Percentiles rank a stretch among this genome's conserved stretches.
These are phyloP conservation scores for Leptomonas pyrrhocoris DNA, from an alignment of 208 protist genomes.

Conservation along the genomic window DNA sequence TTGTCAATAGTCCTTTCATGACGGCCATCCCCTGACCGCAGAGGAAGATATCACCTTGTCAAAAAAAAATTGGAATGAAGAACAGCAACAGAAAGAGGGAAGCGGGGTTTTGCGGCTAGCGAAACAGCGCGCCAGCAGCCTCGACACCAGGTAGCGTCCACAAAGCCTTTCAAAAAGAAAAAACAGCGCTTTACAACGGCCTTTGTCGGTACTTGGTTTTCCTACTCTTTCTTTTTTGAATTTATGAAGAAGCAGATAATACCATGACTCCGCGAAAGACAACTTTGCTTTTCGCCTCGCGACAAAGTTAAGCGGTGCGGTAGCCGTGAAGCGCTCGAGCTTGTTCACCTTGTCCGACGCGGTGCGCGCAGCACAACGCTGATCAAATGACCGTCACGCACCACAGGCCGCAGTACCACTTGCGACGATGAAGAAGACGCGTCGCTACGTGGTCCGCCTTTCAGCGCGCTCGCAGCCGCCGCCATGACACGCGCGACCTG, in stretches of 20 bases:
- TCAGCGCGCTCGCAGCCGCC: constrained; percentile 29
- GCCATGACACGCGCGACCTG: constrained; percentile 64
- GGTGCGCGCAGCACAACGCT: constrained; percentile 26
- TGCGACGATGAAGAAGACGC: not conserved
- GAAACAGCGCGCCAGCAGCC: too few relatives aligned
- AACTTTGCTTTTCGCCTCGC: not conserved
- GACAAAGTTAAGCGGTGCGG: not conserved
- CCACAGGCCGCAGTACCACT: constrained; percentile 40
- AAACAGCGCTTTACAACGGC: too few relatives aligned
- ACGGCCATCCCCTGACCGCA: too few relatives aligned
- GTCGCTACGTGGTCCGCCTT: not conserved
- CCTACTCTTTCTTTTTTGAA: not conserved
- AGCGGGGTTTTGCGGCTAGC: too few relatives aligned
- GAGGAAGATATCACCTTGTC: not conserved
- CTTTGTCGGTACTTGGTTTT: not conserved
- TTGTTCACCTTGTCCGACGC: not conserved
- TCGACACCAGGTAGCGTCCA: too few relatives aligned
- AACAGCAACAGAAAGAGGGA: too few relatives aligned
- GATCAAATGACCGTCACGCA: constrained; percentile 45
- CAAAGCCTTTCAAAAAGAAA: too few relatives aligned
- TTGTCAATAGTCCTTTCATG: too few relatives aligned
- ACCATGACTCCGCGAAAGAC: not conserved
- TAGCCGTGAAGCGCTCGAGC: not conserved
- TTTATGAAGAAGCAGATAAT: not conserved
- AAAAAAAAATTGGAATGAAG: not conserved